phyloP scores from a whole-genome alignment of 2,329 filamentous ascomycete species.

The Cercospora nicotianae region DNA sequence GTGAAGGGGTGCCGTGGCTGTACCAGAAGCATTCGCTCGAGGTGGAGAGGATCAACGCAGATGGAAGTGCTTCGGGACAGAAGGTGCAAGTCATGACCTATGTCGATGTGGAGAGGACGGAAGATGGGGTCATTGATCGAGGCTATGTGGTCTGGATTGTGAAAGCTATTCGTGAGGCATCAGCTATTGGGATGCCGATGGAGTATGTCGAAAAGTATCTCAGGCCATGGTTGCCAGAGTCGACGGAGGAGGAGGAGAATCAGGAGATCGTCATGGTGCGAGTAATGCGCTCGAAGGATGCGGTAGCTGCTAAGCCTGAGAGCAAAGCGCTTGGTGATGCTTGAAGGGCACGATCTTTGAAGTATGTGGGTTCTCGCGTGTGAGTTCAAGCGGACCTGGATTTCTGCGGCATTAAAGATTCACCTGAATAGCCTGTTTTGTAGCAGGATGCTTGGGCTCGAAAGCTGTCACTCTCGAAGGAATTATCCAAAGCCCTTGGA shows the following conservation, averaged over 20 bases:
- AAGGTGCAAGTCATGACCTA: constrained; percentile 16
- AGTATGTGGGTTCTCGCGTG: too few species aligned
- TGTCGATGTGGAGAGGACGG: constrained; percentile 17
- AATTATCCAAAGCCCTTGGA: background rate
- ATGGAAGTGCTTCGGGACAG: constrained; percentile 9
- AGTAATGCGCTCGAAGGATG: constrained; percentile 9
- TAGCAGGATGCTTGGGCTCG: background rate
- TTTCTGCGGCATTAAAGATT: too few species aligned
- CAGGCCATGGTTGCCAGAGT: constrained; percentile 12
- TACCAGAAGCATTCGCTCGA: constrained; percentile 56
- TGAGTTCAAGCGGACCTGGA: background rate
- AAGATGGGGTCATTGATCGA: constrained; percentile 24
- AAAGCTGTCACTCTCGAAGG: background rate
- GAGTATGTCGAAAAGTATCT: constrained; percentile 50
- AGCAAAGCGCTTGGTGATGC: background rate
- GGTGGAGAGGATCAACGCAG: constrained; percentile 3
- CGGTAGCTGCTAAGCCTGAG: background rate
- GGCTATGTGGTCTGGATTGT: constrained; percentile 66
- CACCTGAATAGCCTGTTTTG: too few species aligned
- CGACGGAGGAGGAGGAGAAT: constrained; percentile 16
- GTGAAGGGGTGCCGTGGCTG: constrained; percentile 60
- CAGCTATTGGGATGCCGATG: background rate
- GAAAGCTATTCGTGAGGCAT: constrained; percentile 43
- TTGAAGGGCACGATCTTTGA: background rate
- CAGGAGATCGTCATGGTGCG: constrained; percentile 14